phyloP scores from a whole-genome alignment of 2,329 filamentous ascomycete species.

The Alternaria conjuncta region DNA sequence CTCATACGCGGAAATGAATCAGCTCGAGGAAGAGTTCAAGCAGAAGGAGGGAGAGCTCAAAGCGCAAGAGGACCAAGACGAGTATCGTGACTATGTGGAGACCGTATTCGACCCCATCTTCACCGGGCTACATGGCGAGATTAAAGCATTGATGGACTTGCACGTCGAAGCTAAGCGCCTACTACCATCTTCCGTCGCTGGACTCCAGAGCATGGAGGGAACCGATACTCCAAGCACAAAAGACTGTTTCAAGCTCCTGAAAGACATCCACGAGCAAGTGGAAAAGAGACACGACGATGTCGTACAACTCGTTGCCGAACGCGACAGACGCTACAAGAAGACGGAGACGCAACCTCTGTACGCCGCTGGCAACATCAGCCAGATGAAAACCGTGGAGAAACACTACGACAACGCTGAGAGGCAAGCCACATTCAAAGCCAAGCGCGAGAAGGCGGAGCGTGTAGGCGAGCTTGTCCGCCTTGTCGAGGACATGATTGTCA shows the following conservation, averaged over 20 bases:
- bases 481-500: slow-evolving; percentile 59
- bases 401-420: slow-evolving; percentile 59
- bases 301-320: slow-evolving; percentile 58
- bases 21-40: slow-evolving; percentile 62
- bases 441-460: slow-evolving; percentile 57
- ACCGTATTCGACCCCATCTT: slow-evolving; percentile 60
- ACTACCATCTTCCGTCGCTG: slow-evolving; percentile 32
- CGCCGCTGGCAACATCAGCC: slow-evolving; percentile 58
- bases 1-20: slow-evolving; percentile 63
- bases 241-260: slow-evolving; percentile 45
- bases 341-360: slow-evolving; percentile 60
- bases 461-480: slow-evolving; percentile 58
- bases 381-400: slow-evolving; percentile 56
- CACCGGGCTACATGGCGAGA: slow-evolving; percentile 56
- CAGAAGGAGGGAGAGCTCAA: slow-evolving; percentile 58
- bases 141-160: slow-evolving; percentile 56
- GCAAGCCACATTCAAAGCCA: slow-evolving; percentile 57
- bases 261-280: slow-evolving; percentile 54
- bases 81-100: slow-evolving; percentile 59
- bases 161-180: slow-evolving; percentile 48
- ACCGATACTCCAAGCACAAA: slow-evolving; percentile 25
- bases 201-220: slow-evolving; percentile 25
- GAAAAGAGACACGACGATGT: slow-evolving; percentile 59
- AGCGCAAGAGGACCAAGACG: slow-evolving; percentile 60
- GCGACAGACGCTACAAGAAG: slow-evolving; percentile 62